phyloP scores from a whole-genome alignment of 495 filamentous ascomycete genomes.

The Xylaria scruposa region DNA sequence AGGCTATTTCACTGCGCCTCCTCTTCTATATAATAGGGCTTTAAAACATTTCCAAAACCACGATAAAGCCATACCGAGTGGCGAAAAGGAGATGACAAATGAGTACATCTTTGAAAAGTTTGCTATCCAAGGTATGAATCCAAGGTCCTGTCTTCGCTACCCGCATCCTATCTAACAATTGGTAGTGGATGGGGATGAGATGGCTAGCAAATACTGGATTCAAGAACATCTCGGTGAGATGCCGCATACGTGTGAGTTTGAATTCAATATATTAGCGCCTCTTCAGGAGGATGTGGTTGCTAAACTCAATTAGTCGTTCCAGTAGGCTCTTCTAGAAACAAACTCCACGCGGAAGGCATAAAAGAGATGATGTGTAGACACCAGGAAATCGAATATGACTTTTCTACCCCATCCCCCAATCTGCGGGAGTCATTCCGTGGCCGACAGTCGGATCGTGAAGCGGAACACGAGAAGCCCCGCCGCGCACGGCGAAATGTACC shows the following conservation, averaged over 20 bases:
- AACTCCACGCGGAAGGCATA: background rate
- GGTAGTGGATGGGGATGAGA: conserved; percentile 35
- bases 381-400: conserved; percentile 1
- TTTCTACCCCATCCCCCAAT: conserved; percentile 15
- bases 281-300: background rate
- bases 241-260: conserved; percentile 39
- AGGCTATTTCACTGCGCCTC: conserved; percentile 37
- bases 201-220: conserved; percentile 43
- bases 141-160: too few species aligned
- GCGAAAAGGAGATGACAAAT: conserved; percentile 34
- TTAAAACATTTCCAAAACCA: conserved; percentile 40
- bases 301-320: conserved; percentile 22
- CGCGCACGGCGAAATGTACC: conserved; percentile 34
- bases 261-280: background rate
- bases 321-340: background rate
- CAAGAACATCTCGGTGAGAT: conserved; percentile 36
- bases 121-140: conserved; percentile 34
- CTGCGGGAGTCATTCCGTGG: conserved; percentile 6
- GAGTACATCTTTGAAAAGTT: conserved; percentile 41
- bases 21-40: conserved; percentile 38
- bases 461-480: conserved; percentile 34
- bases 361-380: background rate
- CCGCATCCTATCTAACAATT: background rate
- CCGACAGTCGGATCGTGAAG: conserved; percentile 28
- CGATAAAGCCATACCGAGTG: conserved; percentile 23